phyloP scores from a whole-genome alignment of 169 alveolate species.

The Toxoplasma gondii region DNA sequence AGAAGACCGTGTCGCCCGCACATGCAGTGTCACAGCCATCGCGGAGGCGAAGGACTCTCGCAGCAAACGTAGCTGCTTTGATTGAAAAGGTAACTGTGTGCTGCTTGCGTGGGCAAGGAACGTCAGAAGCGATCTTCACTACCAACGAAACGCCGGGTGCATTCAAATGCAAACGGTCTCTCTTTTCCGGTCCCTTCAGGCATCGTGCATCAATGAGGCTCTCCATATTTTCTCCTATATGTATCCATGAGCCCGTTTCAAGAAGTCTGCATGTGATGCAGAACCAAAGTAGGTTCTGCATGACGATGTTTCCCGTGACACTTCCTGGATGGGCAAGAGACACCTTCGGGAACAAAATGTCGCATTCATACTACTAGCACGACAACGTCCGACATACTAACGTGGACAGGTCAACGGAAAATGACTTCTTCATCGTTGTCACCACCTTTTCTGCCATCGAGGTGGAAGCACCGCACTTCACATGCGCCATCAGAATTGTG shows the following conservation, averaged over 20 bases:
- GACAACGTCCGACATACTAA: neutral
- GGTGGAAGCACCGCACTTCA: neutral
- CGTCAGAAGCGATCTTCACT: neutral
- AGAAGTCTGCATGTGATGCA: neutral
- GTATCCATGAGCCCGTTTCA: conserved; percentile 16
- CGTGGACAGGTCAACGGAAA: neutral
- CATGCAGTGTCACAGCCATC: neutral
- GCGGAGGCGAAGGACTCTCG: neutral
- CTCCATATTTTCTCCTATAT: conserved; percentile 2
- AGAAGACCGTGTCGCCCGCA: neutral
- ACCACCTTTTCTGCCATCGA: neutral
- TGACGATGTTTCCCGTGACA: neutral
- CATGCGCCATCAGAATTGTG: neutral
- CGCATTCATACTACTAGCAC: neutral
- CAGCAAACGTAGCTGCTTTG: neutral
- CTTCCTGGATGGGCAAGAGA: neutral
- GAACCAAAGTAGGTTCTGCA: neutral
- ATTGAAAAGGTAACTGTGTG: neutral
- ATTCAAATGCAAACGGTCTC: neutral
- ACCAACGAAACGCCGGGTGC: conserved; percentile 12
- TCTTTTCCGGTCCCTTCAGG: neutral
- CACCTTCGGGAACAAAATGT: neutral
- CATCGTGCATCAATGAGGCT: neutral
- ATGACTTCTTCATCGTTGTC: neutral
- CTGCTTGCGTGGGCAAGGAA: neutral